Conservation (phyloP, 179 eudicot species). For the Actinidia arguta region DNA sequence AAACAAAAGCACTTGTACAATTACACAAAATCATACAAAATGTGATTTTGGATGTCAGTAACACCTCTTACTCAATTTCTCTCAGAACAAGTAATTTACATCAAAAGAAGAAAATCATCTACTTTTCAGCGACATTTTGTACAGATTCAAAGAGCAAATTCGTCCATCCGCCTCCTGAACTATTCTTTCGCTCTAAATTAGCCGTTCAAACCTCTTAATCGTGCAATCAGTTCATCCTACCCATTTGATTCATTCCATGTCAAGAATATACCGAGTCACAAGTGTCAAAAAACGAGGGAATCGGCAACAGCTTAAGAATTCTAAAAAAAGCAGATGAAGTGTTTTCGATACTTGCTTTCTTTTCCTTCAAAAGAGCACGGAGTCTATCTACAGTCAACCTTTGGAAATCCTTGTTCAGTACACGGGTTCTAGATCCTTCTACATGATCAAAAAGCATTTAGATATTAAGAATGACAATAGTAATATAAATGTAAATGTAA, state of each 20-base stretch:
- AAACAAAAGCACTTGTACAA: too few species aligned
- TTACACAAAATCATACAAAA: too few species aligned
- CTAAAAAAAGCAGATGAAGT: too few species aligned
- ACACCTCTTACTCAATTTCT: too few species aligned
- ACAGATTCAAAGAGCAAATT: too few species aligned
- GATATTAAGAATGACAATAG: too few species aligned
- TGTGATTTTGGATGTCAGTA: too few species aligned
- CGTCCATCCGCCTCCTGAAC: too few species aligned
- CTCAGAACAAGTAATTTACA: too few species aligned
- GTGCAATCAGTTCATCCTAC: conserved; percentile 66
- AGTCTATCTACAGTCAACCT: conserved; percentile 73
- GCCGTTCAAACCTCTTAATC: conserved; percentile 39
- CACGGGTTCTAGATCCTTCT: conserved; percentile 54
- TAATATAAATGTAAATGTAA: conserved; percentile 1
- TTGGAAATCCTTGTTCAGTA: conserved; percentile 44
- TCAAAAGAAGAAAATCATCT: too few species aligned
- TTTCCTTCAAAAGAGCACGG: conserved; percentile 70
- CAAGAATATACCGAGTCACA: conserved; percentile 1
- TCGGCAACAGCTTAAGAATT: neutral
- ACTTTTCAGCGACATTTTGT: too few species aligned
- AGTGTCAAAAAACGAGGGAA: neutral
- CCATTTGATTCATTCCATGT: conserved; percentile 18
- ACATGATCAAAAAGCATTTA: conserved; percentile 26
- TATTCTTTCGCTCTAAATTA: too few species aligned
- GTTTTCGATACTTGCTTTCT: conserved; percentile 56